A percentile compares a stretch with the other conserved stretches of the same genome.
These are phyloP conservation scores for Russula emetica DNA, from an alignment of 768 basidiomycete genomes.

Conservation along the genomic window DNA sequence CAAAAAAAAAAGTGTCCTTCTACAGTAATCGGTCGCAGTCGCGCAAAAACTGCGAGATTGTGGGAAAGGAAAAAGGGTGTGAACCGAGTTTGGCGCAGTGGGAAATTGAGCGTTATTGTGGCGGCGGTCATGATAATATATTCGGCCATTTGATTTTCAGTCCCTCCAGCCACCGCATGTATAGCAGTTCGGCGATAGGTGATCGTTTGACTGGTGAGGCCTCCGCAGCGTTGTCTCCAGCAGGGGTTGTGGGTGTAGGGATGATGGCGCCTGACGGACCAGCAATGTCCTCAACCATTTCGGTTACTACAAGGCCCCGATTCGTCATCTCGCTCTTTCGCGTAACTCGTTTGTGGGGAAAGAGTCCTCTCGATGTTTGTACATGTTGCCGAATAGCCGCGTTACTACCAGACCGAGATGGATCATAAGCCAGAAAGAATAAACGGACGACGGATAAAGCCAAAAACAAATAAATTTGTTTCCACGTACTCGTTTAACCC, in stretches of 20 bases:
- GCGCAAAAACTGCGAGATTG: neutral
- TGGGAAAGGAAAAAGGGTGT: too few relatives aligned
- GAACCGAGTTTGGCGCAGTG: too few relatives aligned
- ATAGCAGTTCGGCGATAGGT: constrained; percentile 93
- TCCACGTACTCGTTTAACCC: constrained; percentile 84
- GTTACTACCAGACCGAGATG: too few relatives aligned
- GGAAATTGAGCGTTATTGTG: neutral
- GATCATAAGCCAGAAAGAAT: constrained; percentile 16
- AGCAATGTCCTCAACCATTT: constrained; percentile 60
- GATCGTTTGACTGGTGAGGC: constrained; percentile 53
- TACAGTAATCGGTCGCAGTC: neutral
- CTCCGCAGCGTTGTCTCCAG: constrained; percentile 29
- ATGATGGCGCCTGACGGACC: constrained; percentile 2
- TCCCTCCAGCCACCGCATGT: constrained; percentile 95
- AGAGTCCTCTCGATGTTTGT: constrained; percentile 71
- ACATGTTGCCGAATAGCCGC: constrained; percentile 75
- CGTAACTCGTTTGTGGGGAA: constrained; percentile 73
- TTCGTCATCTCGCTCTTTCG: constrained; percentile 84
- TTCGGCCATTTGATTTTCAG: constrained; percentile 87
- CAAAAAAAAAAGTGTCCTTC: neutral
- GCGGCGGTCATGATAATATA: constrained; percentile 39
- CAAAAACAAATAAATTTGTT: neutral
- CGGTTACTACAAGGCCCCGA: constrained; percentile 77
- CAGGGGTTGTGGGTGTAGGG: constrained; percentile 41
- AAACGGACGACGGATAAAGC: neutral